Evolutionary conservation across 106 monocot species (phyloP).

Genomic region (Dactylorhiza incarnata): DNA sequence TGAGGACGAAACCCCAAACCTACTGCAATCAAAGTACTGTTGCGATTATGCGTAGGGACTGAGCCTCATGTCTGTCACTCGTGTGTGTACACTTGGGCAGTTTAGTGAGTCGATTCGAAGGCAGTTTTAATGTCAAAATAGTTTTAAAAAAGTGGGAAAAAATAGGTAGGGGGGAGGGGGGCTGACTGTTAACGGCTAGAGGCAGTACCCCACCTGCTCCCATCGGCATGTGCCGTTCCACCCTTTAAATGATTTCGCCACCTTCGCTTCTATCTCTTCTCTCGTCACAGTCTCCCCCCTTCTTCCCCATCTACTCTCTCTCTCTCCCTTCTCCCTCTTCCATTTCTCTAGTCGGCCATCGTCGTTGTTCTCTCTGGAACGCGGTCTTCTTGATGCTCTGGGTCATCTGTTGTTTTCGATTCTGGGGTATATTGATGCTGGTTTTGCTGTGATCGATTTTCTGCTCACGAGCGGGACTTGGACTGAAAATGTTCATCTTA

Average conservation of each 20-base stretch:
- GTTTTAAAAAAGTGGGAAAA: too few relatives aligned
- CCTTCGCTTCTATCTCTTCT: background rate
- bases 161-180: too few relatives aligned
- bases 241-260: background rate
- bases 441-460: constrained; percentile 6
- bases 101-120: too few relatives aligned
- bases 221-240: constrained; percentile 10
- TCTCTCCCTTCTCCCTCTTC: background rate
- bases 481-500: background rate
- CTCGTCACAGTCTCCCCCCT: background rate
- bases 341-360: background rate
- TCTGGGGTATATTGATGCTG: background rate
- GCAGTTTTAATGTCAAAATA: too few relatives aligned
- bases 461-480: background rate
- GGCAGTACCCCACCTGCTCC: constrained; percentile 11
- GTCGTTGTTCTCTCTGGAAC: constrained; percentile 8
- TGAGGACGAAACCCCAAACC: too few relatives aligned
- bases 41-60: too few relatives aligned
- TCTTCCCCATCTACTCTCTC: background rate
- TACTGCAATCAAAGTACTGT: too few relatives aligned
- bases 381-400: constrained; percentile 6
- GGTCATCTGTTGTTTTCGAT: background rate
- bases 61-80: too few relatives aligned
- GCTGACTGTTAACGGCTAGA: constrained; percentile 10
- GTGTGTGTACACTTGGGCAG: too few relatives aligned